These are phyloP conservation scores for Entonaema liquescens DNA, from an alignment of 495 filamentous ascomycete genomes.

Conservation along the genomic window DNA sequence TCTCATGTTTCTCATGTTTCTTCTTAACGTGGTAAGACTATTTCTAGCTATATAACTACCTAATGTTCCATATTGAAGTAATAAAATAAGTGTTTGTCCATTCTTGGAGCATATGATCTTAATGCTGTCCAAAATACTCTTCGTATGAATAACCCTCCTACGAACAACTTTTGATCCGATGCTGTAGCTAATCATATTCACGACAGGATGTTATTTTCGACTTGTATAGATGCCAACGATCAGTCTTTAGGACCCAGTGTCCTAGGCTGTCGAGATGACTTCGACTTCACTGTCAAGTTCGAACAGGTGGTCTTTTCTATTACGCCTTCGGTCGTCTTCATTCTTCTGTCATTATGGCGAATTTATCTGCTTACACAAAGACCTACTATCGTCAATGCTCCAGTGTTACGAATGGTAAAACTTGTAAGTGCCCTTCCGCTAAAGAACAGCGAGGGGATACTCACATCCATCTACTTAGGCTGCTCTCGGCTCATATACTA, in stretches of 20 bases:
- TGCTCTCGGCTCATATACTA: constrained; percentile 43
- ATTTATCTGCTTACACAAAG: constrained; percentile 45
- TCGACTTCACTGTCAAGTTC: constrained; percentile 60
- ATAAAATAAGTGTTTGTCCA: too few species aligned
- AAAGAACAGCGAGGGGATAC: not conserved
- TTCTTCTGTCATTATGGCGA: constrained; percentile 50
- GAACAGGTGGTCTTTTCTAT: constrained; percentile 58
- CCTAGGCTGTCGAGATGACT: constrained; percentile 44
- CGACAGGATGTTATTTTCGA: constrained; percentile 26
- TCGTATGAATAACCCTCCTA: not conserved
- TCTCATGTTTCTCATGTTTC: not conserved
- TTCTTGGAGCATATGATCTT: not conserved
- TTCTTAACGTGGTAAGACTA: not conserved
- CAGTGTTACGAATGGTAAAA: constrained; percentile 49
- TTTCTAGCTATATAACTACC: not conserved
- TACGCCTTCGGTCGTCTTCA: constrained; percentile 52
- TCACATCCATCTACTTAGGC: constrained; percentile 4
- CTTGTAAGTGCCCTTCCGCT: constrained; percentile 38
- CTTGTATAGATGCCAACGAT: constrained; percentile 25
- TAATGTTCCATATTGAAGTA: too few species aligned
- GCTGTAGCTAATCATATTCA: not conserved
- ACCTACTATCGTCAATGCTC: constrained; percentile 49
- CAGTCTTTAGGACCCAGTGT: constrained; percentile 31
- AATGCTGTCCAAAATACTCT: not conserved
- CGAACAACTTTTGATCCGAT: not conserved